Evolutionary conservation across 1,284 basidiomycete genomes (phyloP), one percentile per base, ranked within the genome.

Genomic region (Gastroboletus turbinatus): DNA sequence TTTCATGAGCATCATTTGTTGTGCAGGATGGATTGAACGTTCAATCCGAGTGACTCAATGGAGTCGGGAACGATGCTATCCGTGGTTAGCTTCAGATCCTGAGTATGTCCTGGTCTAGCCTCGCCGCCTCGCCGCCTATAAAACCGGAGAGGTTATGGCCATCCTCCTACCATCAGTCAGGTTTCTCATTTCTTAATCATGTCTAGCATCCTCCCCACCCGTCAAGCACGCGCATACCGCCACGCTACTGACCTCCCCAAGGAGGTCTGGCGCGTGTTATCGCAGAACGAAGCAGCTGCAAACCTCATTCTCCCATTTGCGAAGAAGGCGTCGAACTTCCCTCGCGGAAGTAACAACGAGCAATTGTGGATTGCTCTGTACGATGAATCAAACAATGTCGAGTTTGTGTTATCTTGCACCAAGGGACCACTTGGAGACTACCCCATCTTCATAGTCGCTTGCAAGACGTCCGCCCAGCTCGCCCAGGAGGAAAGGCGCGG

Each of bases 351-450:
- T 73, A 53, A 60, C 66, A n/a, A n/a, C 5, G n/a, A 44, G 2
- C 62, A 82, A 27, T 52, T 79, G 4, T 89, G 85, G 85, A 76
- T 89, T 16, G 73, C 75, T 2, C 76, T 76, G 45, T 75, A 55
- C 11, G 59, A 67, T 64, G 11, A 68, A 68, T 0, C 51, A 23
- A 27, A 57, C 40, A 19, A 32, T 45, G 70, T 87, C 50, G 76
- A 82, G 36, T 81, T 87, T 55, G 73, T 90, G 5, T 68, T 88
- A 3, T 80, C 85, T 0, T 82, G 82, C 59, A 84, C 83, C 0
- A 68, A 75, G 25, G 81, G 81, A 0, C 69, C 73, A 4, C 71
- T 84, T 32, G 86, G 80, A 1, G 58, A 71, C 46, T 87, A 88
- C 57, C 85, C 85, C 9, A 64, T 83, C n/a, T 87, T 87, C 68